A percentile compares a stretch with the other conserved stretches of the same genome.
Evolutionary conservation across 306 rosid genomes (phyloP).

Genomic region (Prosopis cineraria): DNA sequence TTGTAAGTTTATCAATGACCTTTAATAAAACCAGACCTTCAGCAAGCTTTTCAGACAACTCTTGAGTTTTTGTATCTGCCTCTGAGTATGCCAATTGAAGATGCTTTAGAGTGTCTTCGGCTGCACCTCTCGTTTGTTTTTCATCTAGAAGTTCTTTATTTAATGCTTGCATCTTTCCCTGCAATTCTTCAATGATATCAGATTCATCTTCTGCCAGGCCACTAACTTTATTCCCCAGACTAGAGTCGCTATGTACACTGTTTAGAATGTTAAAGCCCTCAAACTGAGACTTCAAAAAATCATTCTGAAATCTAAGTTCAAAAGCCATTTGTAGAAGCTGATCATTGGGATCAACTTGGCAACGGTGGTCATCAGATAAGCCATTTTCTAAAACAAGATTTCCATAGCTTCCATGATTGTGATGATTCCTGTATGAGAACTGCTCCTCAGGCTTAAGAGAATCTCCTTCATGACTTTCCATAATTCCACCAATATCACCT

Average conservation of each 20-base stretch:
- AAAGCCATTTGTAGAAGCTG: conserved; percentile 65
- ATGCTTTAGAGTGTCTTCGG: conserved; percentile 90
- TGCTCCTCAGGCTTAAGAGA: conserved; percentile 37
- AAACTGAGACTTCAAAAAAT: conserved; percentile 79
- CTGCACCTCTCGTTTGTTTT: conserved; percentile 81
- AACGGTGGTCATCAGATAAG: conserved; percentile 38
- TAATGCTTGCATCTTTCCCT: conserved; percentile 56
- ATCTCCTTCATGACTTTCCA: conserved; percentile 46
- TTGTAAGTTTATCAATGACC: background rate
- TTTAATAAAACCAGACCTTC: conserved; percentile 60
- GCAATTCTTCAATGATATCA: conserved; percentile 54
- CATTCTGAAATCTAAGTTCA: conserved; percentile 79
- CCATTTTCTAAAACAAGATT: conserved; percentile 46
- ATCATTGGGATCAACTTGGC: conserved; percentile 52
- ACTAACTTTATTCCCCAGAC: conserved; percentile 36
- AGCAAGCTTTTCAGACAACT: conserved; percentile 77
- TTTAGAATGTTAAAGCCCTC: conserved; percentile 49
- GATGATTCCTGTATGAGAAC: conserved; percentile 31
- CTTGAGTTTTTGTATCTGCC: conserved; percentile 73
- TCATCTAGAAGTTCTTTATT: conserved; percentile 70
- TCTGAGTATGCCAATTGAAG: conserved; percentile 68
- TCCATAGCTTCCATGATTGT: conserved; percentile 40
- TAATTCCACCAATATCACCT: conserved; percentile 40
- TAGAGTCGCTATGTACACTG: conserved; percentile 37
- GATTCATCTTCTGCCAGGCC: conserved; percentile 45